These are phyloP conservation scores for Rhodocollybia butyracea DNA, from an alignment of 768 basidiomycete species.

Conservation along the genomic window DNA sequence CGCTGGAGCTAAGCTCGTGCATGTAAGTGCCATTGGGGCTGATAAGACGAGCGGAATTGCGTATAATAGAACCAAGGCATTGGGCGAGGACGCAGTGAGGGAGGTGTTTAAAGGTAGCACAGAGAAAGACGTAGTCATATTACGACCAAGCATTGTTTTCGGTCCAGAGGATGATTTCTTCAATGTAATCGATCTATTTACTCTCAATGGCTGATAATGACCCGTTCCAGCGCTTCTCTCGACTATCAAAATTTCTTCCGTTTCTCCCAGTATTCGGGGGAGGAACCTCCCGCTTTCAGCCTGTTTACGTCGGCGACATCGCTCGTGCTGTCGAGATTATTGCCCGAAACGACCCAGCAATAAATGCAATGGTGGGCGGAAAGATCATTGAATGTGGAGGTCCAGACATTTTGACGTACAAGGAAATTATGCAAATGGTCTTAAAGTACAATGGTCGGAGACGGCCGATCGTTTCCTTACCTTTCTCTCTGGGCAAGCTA, in stretches of 20 bases:
- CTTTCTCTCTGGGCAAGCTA: slow-evolving; percentile 58
- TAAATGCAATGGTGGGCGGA: slow-evolving; percentile 43
- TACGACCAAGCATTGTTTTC: slow-evolving; percentile 73
- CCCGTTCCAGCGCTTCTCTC: slow-evolving; percentile 53
- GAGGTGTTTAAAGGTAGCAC: slow-evolving; percentile 28
- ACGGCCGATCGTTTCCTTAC: slow-evolving; percentile 61
- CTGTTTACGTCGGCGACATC: slow-evolving; percentile 70
- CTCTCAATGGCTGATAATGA: background rate
- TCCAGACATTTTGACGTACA: slow-evolving; percentile 56
- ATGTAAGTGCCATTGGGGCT: slow-evolving; percentile 78
- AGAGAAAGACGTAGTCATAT: slow-evolving; percentile 45
- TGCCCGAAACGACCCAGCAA: slow-evolving; percentile 39
- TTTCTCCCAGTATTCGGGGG: slow-evolving; percentile 77
- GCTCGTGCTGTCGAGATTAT: slow-evolving; percentile 59
- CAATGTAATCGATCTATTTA: slow-evolving; percentile 36
- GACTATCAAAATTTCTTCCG: slow-evolving; percentile 55
- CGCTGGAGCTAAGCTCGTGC: slow-evolving; percentile 56
- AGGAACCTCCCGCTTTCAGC: slow-evolving; percentile 65
- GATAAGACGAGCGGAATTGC: slow-evolving; percentile 51
- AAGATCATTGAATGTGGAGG: slow-evolving; percentile 46
- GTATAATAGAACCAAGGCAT: slow-evolving; percentile 59
- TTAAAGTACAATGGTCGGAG: slow-evolving; percentile 48
- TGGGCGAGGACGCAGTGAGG: slow-evolving; percentile 58
- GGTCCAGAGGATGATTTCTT: slow-evolving; percentile 78
- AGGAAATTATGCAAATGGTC: slow-evolving; percentile 63